A percentile compares a stretch with the other conserved stretches of the same genome.
These are phyloP conservation scores for Ceratopteris richardii DNA, from an alignment of 75 land plant genomes.

Conservation along the genomic window DNA sequence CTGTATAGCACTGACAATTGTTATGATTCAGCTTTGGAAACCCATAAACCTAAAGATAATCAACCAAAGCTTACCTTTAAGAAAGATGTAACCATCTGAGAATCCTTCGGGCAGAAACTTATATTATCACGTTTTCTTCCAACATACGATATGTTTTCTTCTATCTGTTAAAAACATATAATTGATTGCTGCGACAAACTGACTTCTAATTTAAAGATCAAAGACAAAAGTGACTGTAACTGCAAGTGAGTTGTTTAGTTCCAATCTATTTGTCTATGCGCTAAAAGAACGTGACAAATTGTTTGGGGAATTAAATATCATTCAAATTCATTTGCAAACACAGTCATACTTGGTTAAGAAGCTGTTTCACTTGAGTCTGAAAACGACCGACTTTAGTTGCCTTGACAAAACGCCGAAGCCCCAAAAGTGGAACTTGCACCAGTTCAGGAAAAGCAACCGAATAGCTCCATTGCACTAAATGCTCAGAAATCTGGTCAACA, in stretches of 20 bases:
- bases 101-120: constrained; percentile 78
- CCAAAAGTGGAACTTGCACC: constrained; percentile 64
- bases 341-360: constrained; percentile 63
- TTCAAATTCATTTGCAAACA: background rate
- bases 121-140: constrained; percentile 45
- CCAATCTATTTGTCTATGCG: no score
- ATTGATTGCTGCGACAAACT: background rate
- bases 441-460: constrained; percentile 91
- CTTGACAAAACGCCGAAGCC: constrained; percentile 70
- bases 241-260: background rate
- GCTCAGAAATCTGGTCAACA: constrained; percentile 80
- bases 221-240: background rate
- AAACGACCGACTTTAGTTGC: constrained; percentile 77
- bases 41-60: background rate
- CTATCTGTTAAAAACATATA: constrained; percentile 42
- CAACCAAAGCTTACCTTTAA: constrained; percentile 46
- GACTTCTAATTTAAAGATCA: background rate
- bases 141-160: constrained; percentile 53
- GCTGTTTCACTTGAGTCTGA: constrained; percentile 60
- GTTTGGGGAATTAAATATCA: background rate
- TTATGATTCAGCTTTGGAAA: background rate
- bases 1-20: constrained; percentile 21
- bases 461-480: constrained; percentile 87
- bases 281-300: no score
- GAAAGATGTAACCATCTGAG: constrained; percentile 46